Evolutionary conservation across 139 green algal genomes (phyloP), one percentile per base, ranked within the genome.

Genomic region (Volvox africanus): DNA sequence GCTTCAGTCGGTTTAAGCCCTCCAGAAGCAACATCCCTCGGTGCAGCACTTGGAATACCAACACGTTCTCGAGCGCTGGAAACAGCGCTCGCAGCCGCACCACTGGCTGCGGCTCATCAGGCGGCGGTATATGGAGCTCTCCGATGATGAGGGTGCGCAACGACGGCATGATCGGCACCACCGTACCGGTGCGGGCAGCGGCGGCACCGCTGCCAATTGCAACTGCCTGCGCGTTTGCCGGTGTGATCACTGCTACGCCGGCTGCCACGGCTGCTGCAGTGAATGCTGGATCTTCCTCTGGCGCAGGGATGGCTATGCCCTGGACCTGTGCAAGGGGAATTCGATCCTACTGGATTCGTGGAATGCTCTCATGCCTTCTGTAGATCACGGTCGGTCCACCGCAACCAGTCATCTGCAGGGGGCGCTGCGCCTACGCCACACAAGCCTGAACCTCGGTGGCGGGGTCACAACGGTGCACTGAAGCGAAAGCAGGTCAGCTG

Each of bases 91-190:
- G 2, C 16, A 89, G 71, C 6, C 14, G 68, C 9, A 32, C 33
- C 71, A 75, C n/a, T 19, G 71, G 85, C 71, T 82, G 85, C n/a
- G 85, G 85, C 71, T 61, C 44, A 9, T 61, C 30, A 9, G 67
- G 68, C 22, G 84, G 68, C 36, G 84, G 84, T 36, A 80, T 37
- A 16, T 28, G 69, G 16, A 89, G 84, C 68, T 89, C 84, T 2
- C 68, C 67, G 22, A 88, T 24, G 33, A 88, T 80, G 67, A 88
- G 83, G 13, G 83, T 88, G 32, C 83, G 67, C 33, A 88, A 32
- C n/a, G 35, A 67, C 55, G 30, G 67, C 67, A 88, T 35, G 9
- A 78, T 35, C 13, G 62, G 37, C 26, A 44, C 18, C 50, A 30
- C 36, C 36, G 33, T 22, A 26, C 36, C 33, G 35, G 36, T 3